Base-by-base conservation (phyloP, 2,329 filamentous ascomycete species). In the Fusarium piperis region DNA sequence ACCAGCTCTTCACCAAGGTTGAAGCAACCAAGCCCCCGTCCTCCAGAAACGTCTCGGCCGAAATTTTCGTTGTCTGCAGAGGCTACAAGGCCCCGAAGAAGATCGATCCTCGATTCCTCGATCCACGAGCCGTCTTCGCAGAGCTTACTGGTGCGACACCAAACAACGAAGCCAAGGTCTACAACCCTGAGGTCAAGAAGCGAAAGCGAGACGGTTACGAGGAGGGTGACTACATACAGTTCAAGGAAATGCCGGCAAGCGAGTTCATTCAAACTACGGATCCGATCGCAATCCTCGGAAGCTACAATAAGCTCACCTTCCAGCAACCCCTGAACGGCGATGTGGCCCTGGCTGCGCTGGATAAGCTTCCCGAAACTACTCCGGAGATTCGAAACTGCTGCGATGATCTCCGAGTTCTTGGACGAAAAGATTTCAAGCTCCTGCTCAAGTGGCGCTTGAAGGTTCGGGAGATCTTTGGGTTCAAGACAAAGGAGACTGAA, bases 111-210 rank as follows among this genome's bases (percentile, higher is more conserved):
- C 93, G 93, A 74, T 97, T 99, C 80, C 86, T 99, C 59, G 96
- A 99, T 78, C 90, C 96, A 7, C 90, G 90, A 72, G 90, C 93
- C 64, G 96, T 98, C 32, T 99, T 99, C 78, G 95, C 95, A 33
- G 96, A 99, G 81, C 85, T 98, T n/a, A 86, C 92, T 33, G 93
- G 93, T 64, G 90, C 93, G 2, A 92, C 92, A 0, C 94, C 94
- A 2, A 99, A 98, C 81, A 97, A 98, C 75, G 96, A 99, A 81
- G 96, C 96, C 39, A 97, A 97, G 81, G 96, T 99, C 3, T 99
- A 95, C 86, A 98, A 99, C 73, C 96, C 96, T 0, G 96, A 99
- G 79, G 87, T 94, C 79, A 99, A 98, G 88, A 99, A 98, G 89
- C 87, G 96, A 65, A 98, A 98, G 89, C 88, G 96, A 85, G 95